Base-by-base conservation (phyloP, 306 rosid genomes). In the Rosa multiflora region DNA sequence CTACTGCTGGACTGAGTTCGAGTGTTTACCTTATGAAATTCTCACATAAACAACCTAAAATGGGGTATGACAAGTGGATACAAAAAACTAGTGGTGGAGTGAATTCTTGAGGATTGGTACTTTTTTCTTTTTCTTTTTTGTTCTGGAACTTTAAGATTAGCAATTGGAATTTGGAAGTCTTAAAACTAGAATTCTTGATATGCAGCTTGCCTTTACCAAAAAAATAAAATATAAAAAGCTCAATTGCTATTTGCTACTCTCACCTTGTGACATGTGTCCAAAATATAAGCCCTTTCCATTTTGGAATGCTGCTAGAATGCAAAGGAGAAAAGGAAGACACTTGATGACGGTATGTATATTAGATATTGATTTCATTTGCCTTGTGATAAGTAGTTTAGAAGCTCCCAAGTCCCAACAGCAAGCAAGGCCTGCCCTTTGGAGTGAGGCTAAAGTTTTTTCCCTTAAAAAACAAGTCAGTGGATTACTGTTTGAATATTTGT, bases 381-480 rank as follows among this genome's bases (percentile, higher is more conserved):
- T 37, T n/a, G 6, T 74, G 70, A 35, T 64, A 35, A 40, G 39
- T 37, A 53, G 35, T 20, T 53, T 13, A 3, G 52, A 56, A 42
- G 70, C 5, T 78, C 70, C 43, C 20, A 5, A 5, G 37, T 32
- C 37, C 37, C 69, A 20, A 13, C 52, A 6, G 15, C 53, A 8
- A 39, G 35, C 67, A 23, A 10, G 37, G 40, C 70, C 21, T 67
- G 77, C 44, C 81, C 84, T 61, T 76, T 76, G 67, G 73, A 37
- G 73, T 37, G 12, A 69, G 53, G 56, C 74, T 80, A 80, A 75
- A 63, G 87, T 53, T 80, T 55, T n/a, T 76, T 76, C 40, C 48
- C 77, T 21, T 6, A 32, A 55, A 58, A 69, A 58, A 53, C 5
- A 53, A n/a, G 6, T n/a, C 10, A 2, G 23, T 10, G 40, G 55